These are phyloP conservation scores for Colletotrichum viniferum DNA, from an alignment of 2,329 filamentous ascomycete genomes.

Conservation along the genomic window DNA sequence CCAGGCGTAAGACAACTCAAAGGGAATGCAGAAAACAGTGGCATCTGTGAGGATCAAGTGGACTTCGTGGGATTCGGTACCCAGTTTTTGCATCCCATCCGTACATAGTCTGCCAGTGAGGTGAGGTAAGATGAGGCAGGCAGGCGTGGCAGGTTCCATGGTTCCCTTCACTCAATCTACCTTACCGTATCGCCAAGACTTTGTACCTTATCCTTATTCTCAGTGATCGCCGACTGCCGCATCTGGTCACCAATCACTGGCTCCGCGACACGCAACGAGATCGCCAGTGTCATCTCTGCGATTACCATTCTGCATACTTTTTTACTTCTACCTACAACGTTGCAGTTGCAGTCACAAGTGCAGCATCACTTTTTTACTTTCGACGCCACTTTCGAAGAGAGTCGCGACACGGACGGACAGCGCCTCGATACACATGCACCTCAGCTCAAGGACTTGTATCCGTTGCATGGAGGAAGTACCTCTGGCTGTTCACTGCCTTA, in stretches of 20 bases:
- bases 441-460: not conserved
- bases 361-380: not conserved
- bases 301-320: not conserved
- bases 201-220: not conserved
- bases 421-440: not conserved
- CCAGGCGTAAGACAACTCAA: not conserved
- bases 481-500: not conserved
- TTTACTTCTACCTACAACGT: not conserved
- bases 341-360: not conserved
- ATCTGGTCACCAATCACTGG: not conserved
- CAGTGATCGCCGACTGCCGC: slow-evolving; percentile 8
- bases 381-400: not conserved
- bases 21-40: not conserved
- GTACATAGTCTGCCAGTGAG: not conserved
- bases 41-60: not conserved
- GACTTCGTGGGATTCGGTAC: not conserved
- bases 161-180: not conserved
- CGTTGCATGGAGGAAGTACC: not conserved
- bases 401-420: not conserved
- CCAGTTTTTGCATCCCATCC: not conserved
- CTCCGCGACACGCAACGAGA: not conserved
- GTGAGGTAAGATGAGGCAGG: not conserved
- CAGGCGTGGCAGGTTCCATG: not conserved
- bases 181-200: slow-evolving; percentile 4
- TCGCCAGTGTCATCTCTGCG: not conserved